A percentile compares a stretch with the other conserved stretches of the same genome.
Evolutionary conservation across 305 asterid genomes (phyloP).

Genomic region (Fraxinus paxiana): DNA sequence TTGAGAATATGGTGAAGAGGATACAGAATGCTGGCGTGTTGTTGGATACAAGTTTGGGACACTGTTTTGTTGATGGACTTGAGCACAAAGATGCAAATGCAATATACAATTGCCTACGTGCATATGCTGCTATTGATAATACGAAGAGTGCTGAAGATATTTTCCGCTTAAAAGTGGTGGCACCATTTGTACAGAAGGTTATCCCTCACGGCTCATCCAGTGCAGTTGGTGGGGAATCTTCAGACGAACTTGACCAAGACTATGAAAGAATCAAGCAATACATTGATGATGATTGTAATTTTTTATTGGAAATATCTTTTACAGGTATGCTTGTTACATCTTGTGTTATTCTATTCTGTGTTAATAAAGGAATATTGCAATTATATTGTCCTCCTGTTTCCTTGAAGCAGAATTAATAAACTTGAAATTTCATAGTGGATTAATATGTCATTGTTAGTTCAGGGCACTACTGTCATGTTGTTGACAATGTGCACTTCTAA

Average conservation of each 20-base stretch:
- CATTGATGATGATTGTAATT: conserved; percentile 70
- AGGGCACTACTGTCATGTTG: conserved; percentile 8
- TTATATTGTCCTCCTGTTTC: conserved; percentile 17
- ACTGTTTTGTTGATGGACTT: conserved; percentile 81
- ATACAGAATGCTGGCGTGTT: conserved; percentile 72
- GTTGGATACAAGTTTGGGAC: conserved; percentile 78
- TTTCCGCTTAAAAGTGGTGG: conserved; percentile 64
- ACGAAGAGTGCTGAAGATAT: conserved; percentile 84
- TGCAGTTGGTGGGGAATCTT: conserved; percentile 46
- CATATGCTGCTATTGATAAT: conserved; percentile 92
- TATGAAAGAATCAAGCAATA: conserved; percentile 57
- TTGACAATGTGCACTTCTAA: conserved; percentile 8
- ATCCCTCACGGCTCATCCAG: conserved; percentile 45
- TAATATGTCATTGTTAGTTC: neutral
- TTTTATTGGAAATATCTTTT: conserved; percentile 77
- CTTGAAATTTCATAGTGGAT: conserved; percentile 2
- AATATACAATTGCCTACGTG: conserved; percentile 87
- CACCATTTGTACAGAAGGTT: conserved; percentile 60
- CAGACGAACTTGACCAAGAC: conserved; percentile 78
- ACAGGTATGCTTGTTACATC: conserved; percentile 45
- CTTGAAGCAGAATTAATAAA: conserved; percentile 17
- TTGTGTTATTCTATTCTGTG: neutral
- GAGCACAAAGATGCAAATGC: conserved; percentile 85
- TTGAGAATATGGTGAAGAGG: conserved; percentile 95
- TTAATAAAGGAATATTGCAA: conserved; percentile 5